A percentile compares a stretch with the other conserved stretches of the same genome.
Conservation (phyloP, 2,329 filamentous ascomycete species). For the Colletotrichum spinosum region DNA sequence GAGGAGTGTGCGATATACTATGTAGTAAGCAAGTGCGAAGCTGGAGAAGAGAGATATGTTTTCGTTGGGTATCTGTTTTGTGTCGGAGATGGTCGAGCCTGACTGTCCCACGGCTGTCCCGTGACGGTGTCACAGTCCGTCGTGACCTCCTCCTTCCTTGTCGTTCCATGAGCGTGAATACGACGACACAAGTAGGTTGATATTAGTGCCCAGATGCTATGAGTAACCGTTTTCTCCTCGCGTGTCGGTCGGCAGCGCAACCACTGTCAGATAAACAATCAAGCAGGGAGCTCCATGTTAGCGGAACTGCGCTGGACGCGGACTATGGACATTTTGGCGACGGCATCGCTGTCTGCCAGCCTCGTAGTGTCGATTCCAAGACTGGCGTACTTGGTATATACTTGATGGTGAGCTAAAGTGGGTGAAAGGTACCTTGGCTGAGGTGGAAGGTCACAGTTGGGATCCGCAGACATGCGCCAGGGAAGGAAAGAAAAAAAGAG, state of each 20-base stretch:
- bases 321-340: neutral
- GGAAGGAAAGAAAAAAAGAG: conserved; percentile 10
- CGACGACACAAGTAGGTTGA: too few species aligned
- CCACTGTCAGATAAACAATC: neutral
- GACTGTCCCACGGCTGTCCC: neutral
- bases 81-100: too few species aligned
- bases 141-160: too few species aligned
- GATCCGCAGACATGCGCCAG: conserved; percentile 15
- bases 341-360: neutral
- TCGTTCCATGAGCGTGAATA: too few species aligned
- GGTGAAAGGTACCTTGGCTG: too few species aligned
- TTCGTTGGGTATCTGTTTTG: conserved; percentile 28
- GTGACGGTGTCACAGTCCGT: neutral
- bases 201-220: too few species aligned
- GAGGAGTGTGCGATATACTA: too few species aligned
- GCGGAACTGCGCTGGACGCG: conserved; percentile 7
- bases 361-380: neutral
- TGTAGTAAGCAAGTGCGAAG: neutral
- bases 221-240: neutral
- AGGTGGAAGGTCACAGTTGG: conserved; percentile 7
- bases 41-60: conserved; percentile 12
- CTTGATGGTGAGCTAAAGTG: too few species aligned
- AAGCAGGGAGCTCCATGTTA: conserved; percentile 6
- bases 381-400: too few species aligned
- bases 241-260: conserved; percentile 15